Evolutionary conservation across 116 monocot genomes (phyloP).

Genomic region (Posidonia oceanica): DNA sequence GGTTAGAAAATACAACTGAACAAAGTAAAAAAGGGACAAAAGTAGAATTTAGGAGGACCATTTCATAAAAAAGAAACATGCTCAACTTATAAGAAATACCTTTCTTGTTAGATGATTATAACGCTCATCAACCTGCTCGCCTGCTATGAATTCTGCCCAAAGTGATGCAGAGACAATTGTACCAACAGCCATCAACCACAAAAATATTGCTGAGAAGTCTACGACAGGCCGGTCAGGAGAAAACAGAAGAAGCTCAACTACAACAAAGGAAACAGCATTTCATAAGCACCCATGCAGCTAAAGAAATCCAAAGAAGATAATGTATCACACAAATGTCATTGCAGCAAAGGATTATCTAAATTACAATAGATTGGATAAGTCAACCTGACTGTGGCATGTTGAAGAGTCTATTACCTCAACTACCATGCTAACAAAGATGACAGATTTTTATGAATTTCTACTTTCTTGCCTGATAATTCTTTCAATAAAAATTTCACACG

Average conservation of each 20-base stretch:
- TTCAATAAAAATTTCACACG: no score
- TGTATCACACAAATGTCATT: not conserved
- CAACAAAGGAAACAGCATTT: conserved; percentile 2
- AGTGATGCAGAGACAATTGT: conserved; percentile 82
- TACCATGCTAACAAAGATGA: no score
- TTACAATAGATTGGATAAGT: no score
- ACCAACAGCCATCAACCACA: conserved; percentile 90
- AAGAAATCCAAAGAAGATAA: not conserved
- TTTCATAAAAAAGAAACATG: not conserved
- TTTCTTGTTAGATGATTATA: conserved; percentile 55
- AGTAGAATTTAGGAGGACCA: not conserved
- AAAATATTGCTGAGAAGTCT: conserved; percentile 78
- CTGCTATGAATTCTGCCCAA: conserved; percentile 66
- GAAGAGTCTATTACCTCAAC: no score
- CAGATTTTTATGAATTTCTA: no score
- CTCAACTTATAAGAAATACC: not conserved
- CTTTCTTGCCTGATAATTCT: no score
- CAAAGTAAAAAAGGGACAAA: not conserved
- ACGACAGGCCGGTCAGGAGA: conserved; percentile 71
- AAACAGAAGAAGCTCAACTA: conserved; percentile 85
- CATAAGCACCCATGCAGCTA: not conserved
- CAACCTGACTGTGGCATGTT: no score
- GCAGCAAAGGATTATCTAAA: no score
- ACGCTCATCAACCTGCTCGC: conserved; percentile 78
- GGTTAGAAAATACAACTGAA: not conserved